Percentiles rank a stretch among this genome's conserved stretches.
Conservation (phyloP, 768 basidiomycete genomes). For the Pisolithus microcarpus region DNA sequence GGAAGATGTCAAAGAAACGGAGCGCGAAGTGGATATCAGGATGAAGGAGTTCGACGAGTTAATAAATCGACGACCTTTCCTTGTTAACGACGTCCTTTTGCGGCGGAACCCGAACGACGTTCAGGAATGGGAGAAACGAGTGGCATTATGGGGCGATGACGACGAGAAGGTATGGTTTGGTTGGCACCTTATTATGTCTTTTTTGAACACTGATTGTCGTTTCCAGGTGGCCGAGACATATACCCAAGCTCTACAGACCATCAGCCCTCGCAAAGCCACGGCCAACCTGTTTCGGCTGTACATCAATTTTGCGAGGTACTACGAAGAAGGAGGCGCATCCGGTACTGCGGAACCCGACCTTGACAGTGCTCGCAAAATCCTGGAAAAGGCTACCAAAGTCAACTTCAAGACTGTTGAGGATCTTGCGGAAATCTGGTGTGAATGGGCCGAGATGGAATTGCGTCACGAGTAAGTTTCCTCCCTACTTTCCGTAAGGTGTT, state of each 20-base stretch:
- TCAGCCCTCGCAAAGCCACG: slow-evolving; percentile 83
- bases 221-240: slow-evolving; percentile 87
- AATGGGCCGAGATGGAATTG: slow-evolving; percentile 98
- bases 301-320: slow-evolving; percentile 94
- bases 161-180: slow-evolving; percentile 70
- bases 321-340: slow-evolving; percentile 87
- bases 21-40: slow-evolving; percentile 74
- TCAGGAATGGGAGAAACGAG: slow-evolving; percentile 98
- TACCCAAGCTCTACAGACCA: slow-evolving; percentile 78
- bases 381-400: slow-evolving; percentile 88
- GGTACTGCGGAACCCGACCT: slow-evolving; percentile 77
- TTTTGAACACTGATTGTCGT: not conserved
- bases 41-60: slow-evolving; percentile 93
- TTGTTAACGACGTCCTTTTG: slow-evolving; percentile 91
- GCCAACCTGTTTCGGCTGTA: slow-evolving; percentile 86
- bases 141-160: slow-evolving; percentile 87
- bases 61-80: slow-evolving; percentile 92
- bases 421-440: slow-evolving; percentile 97
- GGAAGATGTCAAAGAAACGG: slow-evolving; percentile 67
- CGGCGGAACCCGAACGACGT: slow-evolving; percentile 96
- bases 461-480: slow-evolving; percentile 73
- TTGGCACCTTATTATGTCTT: not conserved
- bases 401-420: slow-evolving; percentile 96
- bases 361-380: slow-evolving; percentile 80
- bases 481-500: not conserved